Percentiles rank a stretch among this genome's conserved stretches.
These are phyloP conservation scores for Rhynchosporium agropyri DNA, from an alignment of 2,329 filamentous ascomycete genomes.

Conservation along the genomic window DNA sequence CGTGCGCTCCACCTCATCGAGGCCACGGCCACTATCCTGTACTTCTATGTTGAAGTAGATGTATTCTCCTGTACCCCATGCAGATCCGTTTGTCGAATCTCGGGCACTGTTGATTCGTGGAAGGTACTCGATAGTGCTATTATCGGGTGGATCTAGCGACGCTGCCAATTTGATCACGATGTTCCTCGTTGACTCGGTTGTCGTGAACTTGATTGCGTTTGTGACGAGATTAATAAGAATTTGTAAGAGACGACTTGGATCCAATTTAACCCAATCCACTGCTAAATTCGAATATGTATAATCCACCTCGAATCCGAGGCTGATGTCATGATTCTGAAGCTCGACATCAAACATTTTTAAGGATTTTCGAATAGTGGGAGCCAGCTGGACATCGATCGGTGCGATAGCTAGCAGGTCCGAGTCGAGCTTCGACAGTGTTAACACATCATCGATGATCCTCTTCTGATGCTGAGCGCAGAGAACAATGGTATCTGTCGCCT, in stretches of 20 bases:
- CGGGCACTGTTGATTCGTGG: constrained; percentile 39
- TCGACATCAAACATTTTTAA: constrained; percentile 81
- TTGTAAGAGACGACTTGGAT: constrained; percentile 75
- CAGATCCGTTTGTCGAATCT: constrained; percentile 21
- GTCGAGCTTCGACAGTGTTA: constrained; percentile 75
- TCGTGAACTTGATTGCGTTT: constrained; percentile 83
- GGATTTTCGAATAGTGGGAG: constrained; percentile 56
- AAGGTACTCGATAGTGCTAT: constrained; percentile 28
- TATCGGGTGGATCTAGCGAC: constrained; percentile 24
- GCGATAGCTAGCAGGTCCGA: constrained; percentile 73
- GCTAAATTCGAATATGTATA: constrained; percentile 59
- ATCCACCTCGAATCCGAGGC: constrained; percentile 65
- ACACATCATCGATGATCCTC: constrained; percentile 71
- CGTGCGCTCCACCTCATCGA: constrained; percentile 70
- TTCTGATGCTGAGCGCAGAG: constrained; percentile 80
- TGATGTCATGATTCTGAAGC: constrained; percentile 68
- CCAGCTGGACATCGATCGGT: constrained; percentile 54
- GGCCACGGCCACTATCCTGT: constrained; percentile 73
- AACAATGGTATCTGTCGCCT: constrained; percentile 76
- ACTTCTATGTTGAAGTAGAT: constrained; percentile 74
- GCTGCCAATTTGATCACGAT: constrained; percentile 48
- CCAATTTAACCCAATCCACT: constrained; percentile 68
- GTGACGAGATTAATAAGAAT: constrained; percentile 80
- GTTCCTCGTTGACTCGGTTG: constrained; percentile 59
- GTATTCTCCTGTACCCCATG: constrained; percentile 48